Conservation (phyloP, 345 rosid genomes). For the Salix arbutifolia region DNA sequence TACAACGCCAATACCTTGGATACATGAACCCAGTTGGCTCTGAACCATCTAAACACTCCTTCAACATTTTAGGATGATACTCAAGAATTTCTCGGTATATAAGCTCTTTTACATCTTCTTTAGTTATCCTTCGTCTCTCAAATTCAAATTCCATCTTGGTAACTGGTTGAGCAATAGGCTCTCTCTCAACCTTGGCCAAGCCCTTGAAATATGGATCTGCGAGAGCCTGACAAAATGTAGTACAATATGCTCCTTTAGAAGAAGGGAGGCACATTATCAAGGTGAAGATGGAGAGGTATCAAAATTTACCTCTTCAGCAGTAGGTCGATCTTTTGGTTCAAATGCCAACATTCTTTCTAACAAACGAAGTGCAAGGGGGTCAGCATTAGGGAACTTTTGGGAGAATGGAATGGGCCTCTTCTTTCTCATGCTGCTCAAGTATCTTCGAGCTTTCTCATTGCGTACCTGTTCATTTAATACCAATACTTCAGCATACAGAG, state of each 20-base stretch:
- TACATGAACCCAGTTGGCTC: constrained; percentile 94
- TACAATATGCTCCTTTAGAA: constrained; percentile 13
- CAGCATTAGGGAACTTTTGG: constrained; percentile 86
- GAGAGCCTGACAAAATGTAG: constrained; percentile 60
- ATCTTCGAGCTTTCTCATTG: constrained; percentile 93
- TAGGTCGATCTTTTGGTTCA: constrained; percentile 88
- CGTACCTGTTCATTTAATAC: constrained; percentile 56
- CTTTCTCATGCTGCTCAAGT: constrained; percentile 91
- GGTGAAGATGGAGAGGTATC: background rate
- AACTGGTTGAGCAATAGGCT: constrained; percentile 93
- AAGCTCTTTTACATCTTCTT: constrained; percentile 92
- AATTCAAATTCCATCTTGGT: constrained; percentile 95
- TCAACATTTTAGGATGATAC: constrained; percentile 94
- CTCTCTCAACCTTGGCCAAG: constrained; percentile 91
- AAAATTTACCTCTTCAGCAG: constrained; percentile 76
- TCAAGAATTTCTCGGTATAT: constrained; percentile 88
- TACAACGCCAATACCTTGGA: constrained; percentile 57
- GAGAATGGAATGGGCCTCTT: constrained; percentile 76
- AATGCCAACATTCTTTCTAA: constrained; percentile 87
- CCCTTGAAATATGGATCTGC: constrained; percentile 93
- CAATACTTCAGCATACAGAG: constrained; percentile 16
- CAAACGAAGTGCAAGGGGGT: constrained; percentile 89
- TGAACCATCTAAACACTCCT: constrained; percentile 79
- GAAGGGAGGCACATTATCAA: constrained; percentile 6
- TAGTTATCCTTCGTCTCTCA: constrained; percentile 89